Base-by-base conservation (phyloP, 202 grass and related monocot species). In the Hordeum pubiflorum region DNA sequence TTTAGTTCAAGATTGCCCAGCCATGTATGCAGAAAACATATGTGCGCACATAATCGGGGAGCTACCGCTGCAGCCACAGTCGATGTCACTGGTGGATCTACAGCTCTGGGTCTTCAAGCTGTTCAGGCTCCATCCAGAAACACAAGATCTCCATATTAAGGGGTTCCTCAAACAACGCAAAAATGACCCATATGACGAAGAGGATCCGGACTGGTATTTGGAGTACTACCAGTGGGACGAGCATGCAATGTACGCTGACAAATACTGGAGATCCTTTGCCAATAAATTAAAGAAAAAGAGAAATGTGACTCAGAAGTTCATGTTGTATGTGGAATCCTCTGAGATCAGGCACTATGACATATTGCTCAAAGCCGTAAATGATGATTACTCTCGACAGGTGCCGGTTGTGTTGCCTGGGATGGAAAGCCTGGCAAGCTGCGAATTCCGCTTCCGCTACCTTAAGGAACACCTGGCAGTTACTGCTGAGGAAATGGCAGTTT, bases 101-200 rank as follows among this genome's bases (percentile, higher is more conserved):
- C 48, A 80, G 63, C 12, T 38, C 48, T 80, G 78, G 72, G 18
- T 80, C 22, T 29, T 80, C 46, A 58, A 20, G 41, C 18, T 80
- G 48, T 57, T 80, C 12, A 36, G 37, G 14, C 54, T 60, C 9
- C 64, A 81, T 31, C 66, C 52, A 39, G 9, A 80, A 38, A 69
- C 78, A 11, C 78, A 80, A 6, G 48, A 80, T 69, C 46, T 69
- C 33, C 0, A 15, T 1, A 58, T 80, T 6, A 29, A 29, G 78
- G 78, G 78, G 8, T 57, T 80, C 63, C 31, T 69, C 48, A 14
- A 12, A 5, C 57, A 59, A 5, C 67, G 3, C 39, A 27, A 40
- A 7, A 27, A 0, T 46, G 38, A 70, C 67, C 0, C 24, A 12
- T 70, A 0, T 70, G 39, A 70, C 0, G 67, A 70, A 1, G 41